Percentiles rank a stretch among this genome's conserved stretches.
phyloP scores from a whole-genome alignment of 2,329 filamentous ascomycete genomes.

The Diaporthe capsici region DNA sequence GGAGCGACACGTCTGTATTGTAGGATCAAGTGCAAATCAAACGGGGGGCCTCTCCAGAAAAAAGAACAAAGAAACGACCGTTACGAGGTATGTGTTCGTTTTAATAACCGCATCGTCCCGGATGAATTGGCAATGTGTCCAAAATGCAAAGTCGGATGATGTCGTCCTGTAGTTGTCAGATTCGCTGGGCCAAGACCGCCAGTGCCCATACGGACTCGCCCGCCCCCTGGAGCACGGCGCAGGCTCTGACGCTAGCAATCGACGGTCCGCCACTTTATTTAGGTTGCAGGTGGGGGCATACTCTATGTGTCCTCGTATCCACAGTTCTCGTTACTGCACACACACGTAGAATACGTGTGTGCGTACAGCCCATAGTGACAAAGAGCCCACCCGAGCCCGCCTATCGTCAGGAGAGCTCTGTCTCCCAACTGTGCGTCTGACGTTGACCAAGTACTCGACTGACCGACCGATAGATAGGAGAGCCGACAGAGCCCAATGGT shows the following conservation, averaged over 20 bases:
- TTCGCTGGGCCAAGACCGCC: slow-evolving; percentile 25
- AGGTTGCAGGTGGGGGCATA: slow-evolving; percentile 14
- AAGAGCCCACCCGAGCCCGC: neutral
- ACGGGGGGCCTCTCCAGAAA: neutral
- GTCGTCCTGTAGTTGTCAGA: slow-evolving; percentile 37
- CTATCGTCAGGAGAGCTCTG: neutral
- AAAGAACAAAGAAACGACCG: neutral
- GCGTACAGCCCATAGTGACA: neutral
- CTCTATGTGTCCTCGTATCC: neutral
- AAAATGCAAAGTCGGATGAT: slow-evolving; percentile 38
- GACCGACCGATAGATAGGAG: neutral
- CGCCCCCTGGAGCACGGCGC: slow-evolving; percentile 24
- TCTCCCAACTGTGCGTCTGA: too few species aligned
- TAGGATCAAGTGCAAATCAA: slow-evolving; percentile 6
- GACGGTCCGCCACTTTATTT: slow-evolving; percentile 26
- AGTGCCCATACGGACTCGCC: slow-evolving; percentile 26
- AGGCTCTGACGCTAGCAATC: slow-evolving; percentile 29
- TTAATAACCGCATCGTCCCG: slow-evolving; percentile 15
- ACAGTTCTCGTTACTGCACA: neutral
- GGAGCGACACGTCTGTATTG: slow-evolving; percentile 9
- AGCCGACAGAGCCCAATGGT: neutral
- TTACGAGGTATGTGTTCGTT: neutral
- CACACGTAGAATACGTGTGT: neutral
- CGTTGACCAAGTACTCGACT: neutral
- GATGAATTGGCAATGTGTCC: slow-evolving; percentile 37